phyloP scores from a whole-genome alignment of 495 filamentous ascomycete genomes.

The Acidomyces sp. region DNA sequence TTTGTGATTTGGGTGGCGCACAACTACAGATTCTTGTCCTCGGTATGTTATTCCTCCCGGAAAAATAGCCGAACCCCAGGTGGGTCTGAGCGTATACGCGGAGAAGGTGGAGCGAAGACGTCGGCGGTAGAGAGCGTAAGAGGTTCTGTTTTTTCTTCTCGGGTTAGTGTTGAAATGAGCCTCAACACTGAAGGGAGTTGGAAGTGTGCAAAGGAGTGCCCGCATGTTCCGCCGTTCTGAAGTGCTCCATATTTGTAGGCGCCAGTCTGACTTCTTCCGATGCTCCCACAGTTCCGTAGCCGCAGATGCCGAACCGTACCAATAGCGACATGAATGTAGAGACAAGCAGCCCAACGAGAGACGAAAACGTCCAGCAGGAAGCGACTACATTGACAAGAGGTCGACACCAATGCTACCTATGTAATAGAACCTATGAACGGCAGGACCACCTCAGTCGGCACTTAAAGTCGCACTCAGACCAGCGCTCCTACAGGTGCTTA shows the following conservation, averaged over 20 bases:
- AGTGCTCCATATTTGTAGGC: too few relatives aligned
- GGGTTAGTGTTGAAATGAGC: too few relatives aligned
- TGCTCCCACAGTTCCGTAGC: too few relatives aligned
- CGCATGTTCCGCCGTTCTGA: not conserved
- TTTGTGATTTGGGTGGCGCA: too few relatives aligned
- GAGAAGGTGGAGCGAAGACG: conserved; percentile 3
- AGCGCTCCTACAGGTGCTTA: conserved; percentile 3
- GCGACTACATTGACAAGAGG: too few relatives aligned
- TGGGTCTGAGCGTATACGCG: not conserved
- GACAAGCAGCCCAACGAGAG: too few relatives aligned
- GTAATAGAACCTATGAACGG: conserved; percentile 8
- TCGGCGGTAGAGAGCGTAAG: not conserved
- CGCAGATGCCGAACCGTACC: too few relatives aligned
- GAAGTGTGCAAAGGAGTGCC: too few relatives aligned
- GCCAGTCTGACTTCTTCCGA: too few relatives aligned
- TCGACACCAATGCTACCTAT: conserved; percentile 10
- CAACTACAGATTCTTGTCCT: not conserved
- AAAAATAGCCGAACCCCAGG: not conserved
- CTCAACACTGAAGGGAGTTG: too few relatives aligned
- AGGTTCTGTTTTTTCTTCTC: too few relatives aligned
- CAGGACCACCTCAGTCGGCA: conserved; percentile 11
- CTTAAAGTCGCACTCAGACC: conserved; percentile 9
- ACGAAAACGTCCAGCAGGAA: too few relatives aligned
- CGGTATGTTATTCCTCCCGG: not conserved
- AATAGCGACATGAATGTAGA: not conserved